Conservation (phyloP, 2,329 filamentous ascomycete species). For the Dactylellina cionopaga region DNA sequence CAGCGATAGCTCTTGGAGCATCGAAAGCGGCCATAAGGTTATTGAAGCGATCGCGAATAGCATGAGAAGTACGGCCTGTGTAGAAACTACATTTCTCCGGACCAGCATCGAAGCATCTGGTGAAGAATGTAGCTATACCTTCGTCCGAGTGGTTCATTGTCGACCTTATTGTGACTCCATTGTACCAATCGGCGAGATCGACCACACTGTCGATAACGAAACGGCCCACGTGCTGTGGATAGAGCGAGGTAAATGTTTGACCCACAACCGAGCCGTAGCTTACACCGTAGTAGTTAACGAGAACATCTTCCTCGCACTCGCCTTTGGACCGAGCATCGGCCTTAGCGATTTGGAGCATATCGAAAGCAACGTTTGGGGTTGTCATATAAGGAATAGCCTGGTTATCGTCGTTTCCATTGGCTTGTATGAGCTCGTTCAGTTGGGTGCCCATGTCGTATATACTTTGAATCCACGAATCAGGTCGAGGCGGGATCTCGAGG, state of each 20-base stretch:
- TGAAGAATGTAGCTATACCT: slow-evolving; percentile 62
- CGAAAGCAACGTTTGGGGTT: slow-evolving; percentile 31
- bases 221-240: slow-evolving; percentile 60
- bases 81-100: slow-evolving; percentile 61
- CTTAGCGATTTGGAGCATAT: slow-evolving; percentile 47
- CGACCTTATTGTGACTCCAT: slow-evolving; percentile 59
- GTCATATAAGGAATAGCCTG: slow-evolving; percentile 38
- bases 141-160: slow-evolving; percentile 63
- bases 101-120: slow-evolving; percentile 62
- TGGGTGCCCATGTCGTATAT: not conserved
- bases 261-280: slow-evolving; percentile 65
- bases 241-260: slow-evolving; percentile 62
- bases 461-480: slow-evolving; percentile 23
- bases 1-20: slow-evolving; percentile 33
- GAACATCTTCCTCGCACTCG: slow-evolving; percentile 29
- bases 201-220: slow-evolving; percentile 64
- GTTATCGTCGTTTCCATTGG: slow-evolving; percentile 23
- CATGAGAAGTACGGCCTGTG: slow-evolving; percentile 58
- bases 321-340: slow-evolving; percentile 40
- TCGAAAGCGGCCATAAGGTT: slow-evolving; percentile 53
- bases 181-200: slow-evolving; percentile 60
- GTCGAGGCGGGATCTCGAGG: slow-evolving; percentile 32
- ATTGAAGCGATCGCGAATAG: slow-evolving; percentile 59
- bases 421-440: slow-evolving; percentile 24
- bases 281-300: slow-evolving; percentile 63